Conservation (phyloP, 768 basidiomycete genomes). For the Agaricus sinodeliciosus region DNA sequence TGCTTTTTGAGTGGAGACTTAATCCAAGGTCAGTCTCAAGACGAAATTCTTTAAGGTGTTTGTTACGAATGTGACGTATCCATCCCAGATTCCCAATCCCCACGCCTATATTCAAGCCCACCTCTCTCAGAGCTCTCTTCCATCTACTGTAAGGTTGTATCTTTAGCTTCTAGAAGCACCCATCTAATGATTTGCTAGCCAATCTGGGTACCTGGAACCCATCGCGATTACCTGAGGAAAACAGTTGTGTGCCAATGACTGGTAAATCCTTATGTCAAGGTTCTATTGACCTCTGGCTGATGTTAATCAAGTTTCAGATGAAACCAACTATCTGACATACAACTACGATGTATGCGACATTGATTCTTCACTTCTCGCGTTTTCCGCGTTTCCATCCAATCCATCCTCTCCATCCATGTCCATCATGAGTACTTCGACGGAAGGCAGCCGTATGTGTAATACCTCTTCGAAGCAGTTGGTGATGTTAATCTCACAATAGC, state of each 20-base stretch:
- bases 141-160: constrained; percentile 14
- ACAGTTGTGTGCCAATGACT: not conserved
- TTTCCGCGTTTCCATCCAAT: constrained; percentile 5
- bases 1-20: not conserved
- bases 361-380: constrained; percentile 16
- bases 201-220: not conserved
- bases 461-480: not conserved
- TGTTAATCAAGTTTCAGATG: constrained; percentile 13
- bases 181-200: not conserved
- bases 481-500: constrained; percentile 15
- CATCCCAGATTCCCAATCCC: constrained; percentile 16
- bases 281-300: not conserved
- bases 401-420: constrained; percentile 23
- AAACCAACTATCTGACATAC: constrained; percentile 17
- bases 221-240: constrained; percentile 2
- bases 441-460: constrained; percentile 23
- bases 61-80: not conserved
- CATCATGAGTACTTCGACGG: constrained; percentile 25
- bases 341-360: constrained; percentile 19
- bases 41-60: too few species aligned
- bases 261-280: constrained; percentile 1
- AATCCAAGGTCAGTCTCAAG: not conserved
- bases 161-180: not conserved
- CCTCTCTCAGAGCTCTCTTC: constrained; percentile 19
- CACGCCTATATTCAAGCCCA: constrained; percentile 20